Conservation (phyloP, 148 eudicot species). For the Silene conica region DNA sequence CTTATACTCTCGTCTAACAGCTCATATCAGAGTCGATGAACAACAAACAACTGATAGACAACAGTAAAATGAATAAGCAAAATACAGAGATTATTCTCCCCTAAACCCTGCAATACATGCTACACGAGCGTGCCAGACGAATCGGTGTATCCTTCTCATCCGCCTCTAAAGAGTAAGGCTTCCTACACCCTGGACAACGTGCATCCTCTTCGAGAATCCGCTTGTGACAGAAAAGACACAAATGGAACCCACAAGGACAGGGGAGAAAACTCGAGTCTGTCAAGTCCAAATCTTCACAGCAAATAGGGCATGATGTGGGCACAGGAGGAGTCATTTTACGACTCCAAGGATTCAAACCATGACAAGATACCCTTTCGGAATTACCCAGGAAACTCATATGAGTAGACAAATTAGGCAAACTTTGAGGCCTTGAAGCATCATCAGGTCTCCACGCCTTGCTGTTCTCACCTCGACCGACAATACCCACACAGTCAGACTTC, state of each 20-base stretch:
- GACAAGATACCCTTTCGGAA: slow-evolving; percentile 36
- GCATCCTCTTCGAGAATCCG: slow-evolving; percentile 81
- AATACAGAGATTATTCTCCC: slow-evolving; percentile 23
- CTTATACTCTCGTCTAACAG: slow-evolving; percentile 48
- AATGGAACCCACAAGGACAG: slow-evolving; percentile 79
- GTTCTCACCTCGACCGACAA: slow-evolving; percentile 28
- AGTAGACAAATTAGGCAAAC: slow-evolving; percentile 71
- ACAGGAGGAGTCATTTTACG: slow-evolving; percentile 29
- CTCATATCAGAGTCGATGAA: slow-evolving; percentile 41
- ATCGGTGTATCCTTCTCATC: slow-evolving; percentile 53
- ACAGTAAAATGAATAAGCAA: slow-evolving; percentile 25
- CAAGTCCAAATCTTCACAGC: slow-evolving; percentile 81
- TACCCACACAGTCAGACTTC: slow-evolving; percentile 30
- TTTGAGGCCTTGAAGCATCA: slow-evolving; percentile 80
- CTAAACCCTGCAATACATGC: slow-evolving; percentile 78
- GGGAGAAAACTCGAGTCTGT: slow-evolving; percentile 89
- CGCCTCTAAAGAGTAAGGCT: slow-evolving; percentile 52
- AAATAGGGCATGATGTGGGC: slow-evolving; percentile 70
- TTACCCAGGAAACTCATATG: slow-evolving; percentile 64
- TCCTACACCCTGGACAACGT: slow-evolving; percentile 99
- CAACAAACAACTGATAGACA: slow-evolving; percentile 41
- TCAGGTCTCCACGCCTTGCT: slow-evolving; percentile 76
- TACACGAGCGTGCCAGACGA: slow-evolving; percentile 67
- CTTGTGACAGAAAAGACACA: slow-evolving; percentile 97
- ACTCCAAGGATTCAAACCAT: slow-evolving; percentile 45